These are phyloP conservation scores for Phytophthora fragariaefolia DNA, from an alignment of 352 stramenopile species.

Conservation along the genomic window DNA sequence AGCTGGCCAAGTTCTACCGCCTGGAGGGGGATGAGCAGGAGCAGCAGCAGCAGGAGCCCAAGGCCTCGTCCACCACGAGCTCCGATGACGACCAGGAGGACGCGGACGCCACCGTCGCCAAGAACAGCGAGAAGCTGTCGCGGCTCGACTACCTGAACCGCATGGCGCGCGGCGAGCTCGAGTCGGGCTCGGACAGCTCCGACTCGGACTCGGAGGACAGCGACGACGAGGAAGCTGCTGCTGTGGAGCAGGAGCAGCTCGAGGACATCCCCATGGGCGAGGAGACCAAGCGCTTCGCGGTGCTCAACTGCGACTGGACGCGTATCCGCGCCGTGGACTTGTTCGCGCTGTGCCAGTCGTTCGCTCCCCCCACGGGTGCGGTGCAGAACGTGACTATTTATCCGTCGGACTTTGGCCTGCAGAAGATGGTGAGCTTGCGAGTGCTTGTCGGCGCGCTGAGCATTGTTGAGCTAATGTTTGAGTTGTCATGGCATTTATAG, in stretches of 20 bases:
- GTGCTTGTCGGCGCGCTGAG: not conserved
- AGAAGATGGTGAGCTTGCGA: conserved; percentile 86
- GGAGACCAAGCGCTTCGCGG: conserved; percentile 90
- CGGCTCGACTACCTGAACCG: conserved; percentile 87
- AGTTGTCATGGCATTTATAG: conserved; percentile 32
- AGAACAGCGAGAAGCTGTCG: conserved; percentile 70
- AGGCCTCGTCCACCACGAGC: conserved; percentile 35
- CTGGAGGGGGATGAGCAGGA: conserved; percentile 67
- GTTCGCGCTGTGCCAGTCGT: conserved; percentile 95
- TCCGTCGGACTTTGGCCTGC: conserved; percentile 94
- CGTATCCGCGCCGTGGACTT: conserved; percentile 96
- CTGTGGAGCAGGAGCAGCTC: conserved; percentile 52
- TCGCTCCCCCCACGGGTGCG: conserved; percentile 88
- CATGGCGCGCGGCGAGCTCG: conserved; percentile 85
- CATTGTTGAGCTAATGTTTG: conserved; percentile 4
- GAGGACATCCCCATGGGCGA: conserved; percentile 87
- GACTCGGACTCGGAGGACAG: conserved; percentile 63
- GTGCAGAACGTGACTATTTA: conserved; percentile 96
- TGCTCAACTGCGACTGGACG: conserved; percentile 98
- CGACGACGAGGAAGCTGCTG: conserved; percentile 51
- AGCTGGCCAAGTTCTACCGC: conserved; percentile 84
- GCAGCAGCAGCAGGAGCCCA: conserved; percentile 15
- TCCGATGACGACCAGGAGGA: conserved; percentile 45
- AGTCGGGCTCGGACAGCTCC: conserved; percentile 54
- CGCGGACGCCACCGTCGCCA: conserved; percentile 33